These are phyloP conservation scores for Ettlia oleoabundans DNA, from an alignment of 139 green algal genomes.

Conservation along the genomic window DNA sequence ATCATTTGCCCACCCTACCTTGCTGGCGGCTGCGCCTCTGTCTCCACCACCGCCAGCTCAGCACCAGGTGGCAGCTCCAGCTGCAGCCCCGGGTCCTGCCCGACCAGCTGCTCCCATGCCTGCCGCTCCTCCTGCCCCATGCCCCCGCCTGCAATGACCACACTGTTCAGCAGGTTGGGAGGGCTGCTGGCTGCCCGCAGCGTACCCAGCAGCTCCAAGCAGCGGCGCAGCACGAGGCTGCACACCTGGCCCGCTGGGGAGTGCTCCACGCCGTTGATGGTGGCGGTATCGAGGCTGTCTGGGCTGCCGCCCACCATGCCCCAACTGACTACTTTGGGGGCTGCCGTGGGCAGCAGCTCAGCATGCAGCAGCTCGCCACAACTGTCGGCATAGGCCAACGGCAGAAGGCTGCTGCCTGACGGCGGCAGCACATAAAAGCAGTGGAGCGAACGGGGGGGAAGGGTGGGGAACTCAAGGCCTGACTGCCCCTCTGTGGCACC, in stretches of 20 bases:
- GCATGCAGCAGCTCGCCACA: conserved; percentile 33
- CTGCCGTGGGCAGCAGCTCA: not conserved
- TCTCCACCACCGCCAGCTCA: not conserved
- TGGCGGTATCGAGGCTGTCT: not conserved
- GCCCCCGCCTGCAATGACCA: not conserved
- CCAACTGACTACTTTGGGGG: not conserved
- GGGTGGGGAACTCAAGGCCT: not conserved
- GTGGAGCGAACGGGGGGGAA: conserved; percentile 6
- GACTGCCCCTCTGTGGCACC: not conserved
- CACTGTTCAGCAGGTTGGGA: not conserved
- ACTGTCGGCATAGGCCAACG: conserved; percentile 17
- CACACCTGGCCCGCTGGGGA: not conserved
- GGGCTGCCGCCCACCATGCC: not conserved
- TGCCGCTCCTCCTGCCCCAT: conserved; percentile 5
- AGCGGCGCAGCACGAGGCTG: conserved; percentile 1
- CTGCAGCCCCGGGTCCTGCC: not conserved
- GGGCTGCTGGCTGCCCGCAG: conserved; percentile 5
- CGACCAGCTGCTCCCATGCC: conserved; percentile 13
- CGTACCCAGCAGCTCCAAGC: conserved; percentile 3
- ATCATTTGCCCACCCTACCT: not conserved
- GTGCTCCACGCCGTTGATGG: not conserved
- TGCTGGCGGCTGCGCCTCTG: not conserved
- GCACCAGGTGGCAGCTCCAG: not conserved
- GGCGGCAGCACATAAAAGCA: conserved; percentile 27
- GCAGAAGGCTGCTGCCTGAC: not conserved